Base-by-base conservation (phyloP, 2,329 filamentous ascomycete species). In the Meredithiella fracta region DNA sequence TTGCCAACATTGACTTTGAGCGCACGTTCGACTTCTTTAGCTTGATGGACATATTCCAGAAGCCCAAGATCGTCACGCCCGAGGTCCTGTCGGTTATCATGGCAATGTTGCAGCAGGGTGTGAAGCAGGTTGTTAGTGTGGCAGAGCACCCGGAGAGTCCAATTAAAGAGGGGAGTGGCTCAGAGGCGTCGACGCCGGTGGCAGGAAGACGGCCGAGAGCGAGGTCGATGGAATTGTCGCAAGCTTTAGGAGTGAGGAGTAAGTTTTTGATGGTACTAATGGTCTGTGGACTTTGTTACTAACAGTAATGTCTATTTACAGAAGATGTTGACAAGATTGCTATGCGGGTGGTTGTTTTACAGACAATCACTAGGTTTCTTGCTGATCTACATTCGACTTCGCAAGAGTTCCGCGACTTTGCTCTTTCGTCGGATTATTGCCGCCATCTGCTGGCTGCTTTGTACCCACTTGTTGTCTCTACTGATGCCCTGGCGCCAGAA, bases 401-500 rank as follows among this genome's bases (percentile, higher is more conserved):
- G 2, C 67, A 73, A 1, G 77, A 78, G 25, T 97, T 97, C 66
- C 78, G 85, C 57, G 89, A 96, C 47, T 96, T 94, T 66, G 79
- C 87, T 0, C 69, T 84, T 9, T 77, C 76, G 0, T 94, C 90
- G 0, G 84, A 86, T 47, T 97, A 95, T 67, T 72, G 91, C 1
- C 82, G 91, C 59, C 74, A 88, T 50, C 71, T 98, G 3, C 73
- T 96, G 0, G 79, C 80, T 37, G 83, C 88, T 11, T 72, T 97
- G 1, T 98, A 92, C 65, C 90, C 92, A 1, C 80, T 92, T 17
- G 78, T 96, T 52, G 89, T 95, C 25, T 91, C 87, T 62, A 83
- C 86, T 11, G 88, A 96, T 67, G 77, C 82, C 22, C 83, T 96
- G 40, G 84, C 79, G 55, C 82, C 92, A 0, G 86, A 92, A 62